Evolutionary conservation across 768 basidiomycete species (phyloP), one percentile per base, ranked within the genome.

Genomic region (Botryobasidium botryosum): DNA sequence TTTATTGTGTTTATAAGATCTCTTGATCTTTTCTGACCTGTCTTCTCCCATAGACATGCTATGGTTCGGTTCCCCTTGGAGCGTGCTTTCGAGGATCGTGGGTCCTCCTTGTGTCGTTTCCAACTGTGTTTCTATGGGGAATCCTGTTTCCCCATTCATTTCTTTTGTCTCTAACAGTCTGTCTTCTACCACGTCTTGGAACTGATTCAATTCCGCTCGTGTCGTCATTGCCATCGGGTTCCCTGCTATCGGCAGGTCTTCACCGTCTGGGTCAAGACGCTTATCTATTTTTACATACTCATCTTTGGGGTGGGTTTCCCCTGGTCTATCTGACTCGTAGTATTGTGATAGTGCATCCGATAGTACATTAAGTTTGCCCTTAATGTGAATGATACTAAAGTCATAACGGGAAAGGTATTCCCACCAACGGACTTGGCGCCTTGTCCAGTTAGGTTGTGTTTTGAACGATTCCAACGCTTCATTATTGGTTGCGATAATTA

Each of bases 241-340:
- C n/a, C n/a, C n/a, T n/a, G n/a, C n/a, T n/a, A n/a, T n/a, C 66
- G 43, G 33, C 18, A 44, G 33, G 18, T 35, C 28, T 35, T 35
- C 43, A 7, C 33, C 47, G 36, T 44, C 43, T 18, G 43, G 27
- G 43, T 44, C 43, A 4, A 37, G 15, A 4, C 27, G n/a, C 3
- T 26, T 25, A 18, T 45, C 45, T 15, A n/a, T n/a, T 4, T 13
- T 10, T 6, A 44, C 29, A 15, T 15, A 44, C 13, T 44, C 21
- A n/a, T n/a, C 8, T 18, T 8, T 10, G 13, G 10, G 10, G 12
- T 23, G 13, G 20, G 21, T 8, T 8, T 8, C 20, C 8, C 20
- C 20, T 20, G 8, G 10, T 8, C 13, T 10, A 10, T 43, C 41
- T 10, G 25, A 10, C 7, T 10, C 20, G 28, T 33, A 43, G 7